Evolutionary conservation across 345 rosid species (phyloP), one percentile per base, ranked within the genome.

Genomic region (Melastoma malabathricum): DNA sequence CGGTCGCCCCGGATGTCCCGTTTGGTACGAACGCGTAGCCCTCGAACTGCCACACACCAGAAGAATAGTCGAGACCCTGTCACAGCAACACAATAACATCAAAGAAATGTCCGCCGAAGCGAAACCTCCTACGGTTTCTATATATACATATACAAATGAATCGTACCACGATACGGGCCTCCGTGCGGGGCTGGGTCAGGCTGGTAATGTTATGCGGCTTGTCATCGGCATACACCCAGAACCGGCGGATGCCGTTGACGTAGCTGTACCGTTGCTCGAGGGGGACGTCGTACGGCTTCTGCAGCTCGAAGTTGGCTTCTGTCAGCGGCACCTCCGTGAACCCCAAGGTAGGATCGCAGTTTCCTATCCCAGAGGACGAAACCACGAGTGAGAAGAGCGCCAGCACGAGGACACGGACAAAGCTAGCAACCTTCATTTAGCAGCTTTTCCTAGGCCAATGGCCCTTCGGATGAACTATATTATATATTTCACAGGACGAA

Each of bases 11-110:
- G 0, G 75, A 74, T 16, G 72, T 74, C 20, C 72, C 75, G 10
- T 66, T 67, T 3, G 75, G 78, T 39, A 70, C 75, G 3, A 70
- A 70, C n/a, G 70, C 66, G 12, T 55, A 50, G 8, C 75, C 78
- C 56, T 74, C 72, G 44, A 74, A 69, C 56, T 74, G 79, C 79
- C 75, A 67, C 1, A 61, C 66, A 43, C 75, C 75, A 15, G 72
- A 63, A 22, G 72, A 55, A 20, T 67, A 70, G 53, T 74, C 75
- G 6, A 60, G 63, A 0, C 70, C 72, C 75, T 74, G 51, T 13
- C 49, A 18, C 13, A 27, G 39, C 38, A 39, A 5, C 6, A 38
- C 9, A 17, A 10, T 15, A 13, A 6, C 13, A 25, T 44, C 38
- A 13, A 44, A 14, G 2, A 1, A 41, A 52, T 29, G 20, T 34